Percentiles rank a stretch among this genome's conserved stretches.
Evolutionary conservation across 257 asterid genomes (phyloP).

Genomic region (Solanum sejunctum): DNA sequence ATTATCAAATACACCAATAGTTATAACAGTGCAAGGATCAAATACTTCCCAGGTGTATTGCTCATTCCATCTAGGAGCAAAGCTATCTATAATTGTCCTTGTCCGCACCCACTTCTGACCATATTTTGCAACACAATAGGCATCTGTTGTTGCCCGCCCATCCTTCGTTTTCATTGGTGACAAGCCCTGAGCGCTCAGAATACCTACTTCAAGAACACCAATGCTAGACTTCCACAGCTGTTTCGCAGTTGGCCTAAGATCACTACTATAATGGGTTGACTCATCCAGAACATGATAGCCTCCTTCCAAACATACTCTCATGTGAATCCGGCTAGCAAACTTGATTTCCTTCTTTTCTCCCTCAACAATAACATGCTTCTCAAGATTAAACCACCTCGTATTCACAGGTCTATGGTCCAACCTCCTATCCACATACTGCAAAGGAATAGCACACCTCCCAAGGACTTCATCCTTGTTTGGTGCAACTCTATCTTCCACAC

Average conservation of each 20-base stretch:
- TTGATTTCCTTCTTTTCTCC: slow-evolving; percentile 33
- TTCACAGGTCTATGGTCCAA: slow-evolving; percentile 28
- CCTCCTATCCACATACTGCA: slow-evolving; percentile 25
- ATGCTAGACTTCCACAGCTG: slow-evolving; percentile 39
- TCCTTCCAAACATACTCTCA: slow-evolving; percentile 39
- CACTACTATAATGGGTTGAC: slow-evolving; percentile 43
- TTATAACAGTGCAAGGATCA: slow-evolving; percentile 41
- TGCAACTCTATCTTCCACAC: slow-evolving; percentile 36
- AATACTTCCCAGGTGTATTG: slow-evolving; percentile 47
- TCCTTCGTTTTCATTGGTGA: slow-evolving; percentile 36
- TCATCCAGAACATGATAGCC: slow-evolving; percentile 44
- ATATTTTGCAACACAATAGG: slow-evolving; percentile 41
- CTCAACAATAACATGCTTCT: slow-evolving; percentile 31
- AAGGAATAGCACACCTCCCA: slow-evolving; percentile 30
- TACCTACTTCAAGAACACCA: slow-evolving; percentile 38
- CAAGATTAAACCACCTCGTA: slow-evolving; percentile 34
- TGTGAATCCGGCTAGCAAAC: slow-evolving; percentile 39
- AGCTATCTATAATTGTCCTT: slow-evolving; percentile 33
- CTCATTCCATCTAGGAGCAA: slow-evolving; percentile 40
- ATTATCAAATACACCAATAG: slow-evolving; percentile 40
- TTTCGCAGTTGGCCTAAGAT: slow-evolving; percentile 38
- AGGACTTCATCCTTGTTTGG: slow-evolving; percentile 33
- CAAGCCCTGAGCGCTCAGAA: slow-evolving; percentile 30
- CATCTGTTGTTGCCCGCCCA: slow-evolving; percentile 35
- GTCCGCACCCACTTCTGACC: slow-evolving; percentile 48